Percentiles rank a stretch among this genome's conserved stretches.
These are phyloP conservation scores for Adenanthera pavonina DNA, from an alignment of 306 rosid species.

Conservation along the genomic window DNA sequence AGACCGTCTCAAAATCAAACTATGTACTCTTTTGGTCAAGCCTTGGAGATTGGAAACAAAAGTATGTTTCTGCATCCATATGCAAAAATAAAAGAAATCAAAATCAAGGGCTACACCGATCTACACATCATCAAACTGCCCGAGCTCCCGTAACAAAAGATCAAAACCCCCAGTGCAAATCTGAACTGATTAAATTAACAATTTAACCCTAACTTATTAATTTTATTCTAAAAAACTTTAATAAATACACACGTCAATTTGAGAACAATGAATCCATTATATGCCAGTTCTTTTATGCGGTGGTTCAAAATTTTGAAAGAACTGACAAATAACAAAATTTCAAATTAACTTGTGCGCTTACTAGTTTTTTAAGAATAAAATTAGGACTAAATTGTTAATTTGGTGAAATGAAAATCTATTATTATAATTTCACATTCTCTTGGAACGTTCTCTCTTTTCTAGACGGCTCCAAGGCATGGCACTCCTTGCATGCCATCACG, in stretches of 20 bases:
- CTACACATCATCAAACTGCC: not conserved
- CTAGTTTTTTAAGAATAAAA: not conserved
- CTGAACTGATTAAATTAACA: not conserved
- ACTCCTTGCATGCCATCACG: slow-evolving; percentile 63
- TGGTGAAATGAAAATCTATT: not conserved
- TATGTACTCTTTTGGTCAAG: slow-evolving; percentile 10
- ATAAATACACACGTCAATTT: not conserved
- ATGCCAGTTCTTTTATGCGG: not conserved
- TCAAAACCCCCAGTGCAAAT: not conserved
- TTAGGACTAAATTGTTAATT: slow-evolving; percentile 7
- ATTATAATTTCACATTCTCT: slow-evolving; percentile 42
- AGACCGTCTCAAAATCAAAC: not conserved
- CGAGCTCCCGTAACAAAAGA: slow-evolving; percentile 16
- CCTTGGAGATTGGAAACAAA: slow-evolving; percentile 3
- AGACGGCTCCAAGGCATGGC: slow-evolving; percentile 80
- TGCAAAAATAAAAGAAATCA: slow-evolving; percentile 13
- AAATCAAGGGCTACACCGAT: slow-evolving; percentile 17
- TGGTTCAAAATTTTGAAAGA: not conserved
- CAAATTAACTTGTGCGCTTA: not conserved
- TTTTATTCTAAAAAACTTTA: not conserved
- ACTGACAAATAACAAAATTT: not conserved
- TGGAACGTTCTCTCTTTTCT: slow-evolving; percentile 33
- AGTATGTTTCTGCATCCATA: slow-evolving; percentile 1
- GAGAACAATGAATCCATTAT: not conserved
- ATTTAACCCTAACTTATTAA: not conserved